These are phyloP conservation scores for Aplosporella prunicola DNA, from an alignment of 2,329 filamentous ascomycete genomes.

Conservation along the genomic window DNA sequence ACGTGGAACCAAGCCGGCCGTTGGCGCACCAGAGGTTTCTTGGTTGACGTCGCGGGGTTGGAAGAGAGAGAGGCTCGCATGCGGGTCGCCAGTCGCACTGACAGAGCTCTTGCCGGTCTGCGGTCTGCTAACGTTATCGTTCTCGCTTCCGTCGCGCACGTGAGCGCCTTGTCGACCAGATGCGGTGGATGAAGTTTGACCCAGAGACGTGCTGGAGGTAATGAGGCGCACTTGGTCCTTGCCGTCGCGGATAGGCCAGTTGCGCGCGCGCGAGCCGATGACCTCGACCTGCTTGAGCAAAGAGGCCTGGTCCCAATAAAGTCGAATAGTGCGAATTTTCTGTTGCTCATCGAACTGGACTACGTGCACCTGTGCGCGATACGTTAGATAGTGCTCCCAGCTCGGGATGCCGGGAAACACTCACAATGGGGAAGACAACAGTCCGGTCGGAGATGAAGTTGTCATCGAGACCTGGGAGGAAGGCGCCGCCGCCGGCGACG, in stretches of 20 bases:
- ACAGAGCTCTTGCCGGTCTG: constrained; percentile 26
- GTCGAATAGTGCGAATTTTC: constrained; percentile 78
- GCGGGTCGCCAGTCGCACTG: constrained; percentile 34
- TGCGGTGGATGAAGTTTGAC: constrained; percentile 36
- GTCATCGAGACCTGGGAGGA: constrained; percentile 82
- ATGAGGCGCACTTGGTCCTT: constrained; percentile 76
- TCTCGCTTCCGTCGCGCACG: constrained; percentile 23
- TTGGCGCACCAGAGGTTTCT: background rate
- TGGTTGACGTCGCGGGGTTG: constrained; percentile 49
- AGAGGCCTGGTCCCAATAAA: constrained; percentile 91
- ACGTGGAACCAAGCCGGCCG: constrained; percentile 34
- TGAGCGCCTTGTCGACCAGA: constrained; percentile 25
- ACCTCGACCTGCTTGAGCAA: constrained; percentile 89
- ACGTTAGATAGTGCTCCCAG: background rate
- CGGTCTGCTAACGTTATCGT: constrained; percentile 29
- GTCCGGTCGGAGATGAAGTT: constrained; percentile 82
- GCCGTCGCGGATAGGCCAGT: constrained; percentile 90
- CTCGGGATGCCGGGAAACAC: no score
- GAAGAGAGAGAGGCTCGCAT: constrained; percentile 68
- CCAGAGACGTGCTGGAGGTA: constrained; percentile 36
- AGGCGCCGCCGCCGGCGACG: constrained; percentile 67
- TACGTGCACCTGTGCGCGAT: constrained; percentile 50
- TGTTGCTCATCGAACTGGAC: constrained; percentile 68
- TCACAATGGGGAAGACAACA: constrained; percentile 71
- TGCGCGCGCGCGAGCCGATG: constrained; percentile 80